A percentile compares a stretch with the other conserved stretches of the same genome.
These are phyloP conservation scores for Fusarium albidum DNA, from an alignment of 2,329 filamentous ascomycete species.

Conservation along the genomic window DNA sequence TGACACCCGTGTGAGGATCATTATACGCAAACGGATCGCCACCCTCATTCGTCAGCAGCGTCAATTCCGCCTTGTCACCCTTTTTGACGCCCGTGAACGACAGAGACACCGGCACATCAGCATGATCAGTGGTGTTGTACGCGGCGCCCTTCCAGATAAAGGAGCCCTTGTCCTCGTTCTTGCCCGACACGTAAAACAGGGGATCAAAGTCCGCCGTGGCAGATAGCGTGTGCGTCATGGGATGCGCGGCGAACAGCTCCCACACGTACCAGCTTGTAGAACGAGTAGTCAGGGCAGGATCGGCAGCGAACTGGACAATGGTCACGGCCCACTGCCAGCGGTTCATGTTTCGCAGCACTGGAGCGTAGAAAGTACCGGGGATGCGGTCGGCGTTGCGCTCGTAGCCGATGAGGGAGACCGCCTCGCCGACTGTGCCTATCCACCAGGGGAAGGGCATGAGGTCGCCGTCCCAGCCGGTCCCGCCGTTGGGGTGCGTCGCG, in stretches of 20 bases:
- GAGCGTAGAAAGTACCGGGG: conserved; percentile 61
- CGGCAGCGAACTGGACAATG: conserved; percentile 58
- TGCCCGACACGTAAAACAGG: conserved; percentile 59
- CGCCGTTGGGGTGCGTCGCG: conserved; percentile 60
- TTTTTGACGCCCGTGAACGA: conserved; percentile 53
- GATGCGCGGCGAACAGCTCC: conserved; percentile 57
- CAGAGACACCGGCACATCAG: conserved; percentile 54
- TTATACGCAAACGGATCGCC: conserved; percentile 54
- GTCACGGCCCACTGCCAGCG: conserved; percentile 61
- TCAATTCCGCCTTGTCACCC: conserved; percentile 53
- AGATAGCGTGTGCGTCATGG: conserved; percentile 56
- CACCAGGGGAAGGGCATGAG: conserved; percentile 61
- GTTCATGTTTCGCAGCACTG: conserved; percentile 59
- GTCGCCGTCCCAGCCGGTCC: conserved; percentile 54
- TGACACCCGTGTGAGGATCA: conserved; percentile 53
- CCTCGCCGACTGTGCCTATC: conserved; percentile 70
- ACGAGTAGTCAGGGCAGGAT: conserved; percentile 56
- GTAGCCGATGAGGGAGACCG: conserved; percentile 69
- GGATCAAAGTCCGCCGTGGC: conserved; percentile 53
- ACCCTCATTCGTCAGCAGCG: conserved; percentile 52
- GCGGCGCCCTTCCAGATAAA: conserved; percentile 61
- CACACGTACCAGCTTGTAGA: conserved; percentile 61
- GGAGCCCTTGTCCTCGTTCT: conserved; percentile 49
- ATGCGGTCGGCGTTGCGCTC: conserved; percentile 71
- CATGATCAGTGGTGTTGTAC: conserved; percentile 59